phyloP scores from a whole-genome alignment of 306 rosid species.

The Spatholobus suberectus region DNA sequence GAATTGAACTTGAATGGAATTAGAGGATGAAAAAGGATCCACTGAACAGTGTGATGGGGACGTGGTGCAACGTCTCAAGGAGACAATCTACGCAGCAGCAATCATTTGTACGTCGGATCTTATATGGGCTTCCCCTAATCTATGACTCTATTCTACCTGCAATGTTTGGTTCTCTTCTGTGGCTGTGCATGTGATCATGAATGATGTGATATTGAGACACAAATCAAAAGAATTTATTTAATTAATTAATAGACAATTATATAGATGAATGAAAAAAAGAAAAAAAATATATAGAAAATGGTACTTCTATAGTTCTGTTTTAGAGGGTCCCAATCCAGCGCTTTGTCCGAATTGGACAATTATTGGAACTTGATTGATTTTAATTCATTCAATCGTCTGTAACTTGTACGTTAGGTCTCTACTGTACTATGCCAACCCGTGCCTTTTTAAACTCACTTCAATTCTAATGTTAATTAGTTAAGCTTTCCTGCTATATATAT shows the following conservation, averaged over 20 bases:
- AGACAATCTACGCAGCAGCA: conserved; percentile 58
- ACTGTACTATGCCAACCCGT: neutral
- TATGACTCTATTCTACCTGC: neutral
- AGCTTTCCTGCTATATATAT: neutral
- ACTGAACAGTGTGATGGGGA: conserved; percentile 10
- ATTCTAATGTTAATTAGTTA: neutral
- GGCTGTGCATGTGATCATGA: neutral
- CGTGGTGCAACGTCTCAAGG: conserved; percentile 51
- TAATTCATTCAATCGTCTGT: conserved; percentile 6
- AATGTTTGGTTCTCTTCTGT: neutral
- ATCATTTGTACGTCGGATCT: conserved; percentile 75
- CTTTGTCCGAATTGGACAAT: conserved; percentile 25
- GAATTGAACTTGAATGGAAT: neutral
- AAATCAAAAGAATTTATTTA: neutral
- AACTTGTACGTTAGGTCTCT: conserved; percentile 3
- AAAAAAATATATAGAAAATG: neutral
- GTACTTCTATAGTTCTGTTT: neutral
- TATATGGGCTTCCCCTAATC: neutral
- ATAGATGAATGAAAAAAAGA: neutral
- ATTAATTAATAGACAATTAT: neutral
- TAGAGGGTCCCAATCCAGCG: conserved; percentile 14
- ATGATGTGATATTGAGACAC: neutral
- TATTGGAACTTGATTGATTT: conserved; percentile 38
- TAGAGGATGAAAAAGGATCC: conserved; percentile 7
- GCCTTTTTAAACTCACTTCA: neutral